Conservation (phyloP, 2,329 filamentous ascomycete genomes). For the Epichloe uncinata region DNA sequence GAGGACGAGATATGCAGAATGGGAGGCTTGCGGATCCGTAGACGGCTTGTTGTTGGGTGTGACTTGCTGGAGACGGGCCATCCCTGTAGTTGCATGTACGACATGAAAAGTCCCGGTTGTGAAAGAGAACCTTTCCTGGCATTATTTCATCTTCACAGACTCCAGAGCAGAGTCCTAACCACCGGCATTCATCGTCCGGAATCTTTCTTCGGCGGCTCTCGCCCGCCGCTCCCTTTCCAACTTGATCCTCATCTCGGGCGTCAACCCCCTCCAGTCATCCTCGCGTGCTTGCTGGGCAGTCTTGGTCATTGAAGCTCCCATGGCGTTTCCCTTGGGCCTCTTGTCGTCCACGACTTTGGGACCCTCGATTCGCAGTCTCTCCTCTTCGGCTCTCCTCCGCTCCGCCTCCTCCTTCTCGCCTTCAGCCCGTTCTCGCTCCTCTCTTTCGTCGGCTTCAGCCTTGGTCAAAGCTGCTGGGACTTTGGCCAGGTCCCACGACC, state of each 20-base stretch:
- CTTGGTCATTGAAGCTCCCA: conserved; percentile 46
- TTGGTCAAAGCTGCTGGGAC: conserved; percentile 61
- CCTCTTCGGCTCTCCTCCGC: conserved; percentile 60
- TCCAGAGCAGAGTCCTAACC: conserved; percentile 6
- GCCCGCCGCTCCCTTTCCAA: conserved; percentile 83
- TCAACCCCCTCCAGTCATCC: conserved; percentile 74
- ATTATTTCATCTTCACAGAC: too few relatives aligned
- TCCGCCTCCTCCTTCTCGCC: conserved; percentile 55
- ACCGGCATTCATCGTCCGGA: conserved; percentile 43
- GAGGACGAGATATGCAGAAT: too few relatives aligned
- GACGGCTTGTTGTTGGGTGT: too few relatives aligned
- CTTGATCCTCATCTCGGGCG: conserved; percentile 71
- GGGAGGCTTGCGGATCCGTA: too few relatives aligned
- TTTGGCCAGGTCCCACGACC: conserved; percentile 65
- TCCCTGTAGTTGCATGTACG: too few relatives aligned
- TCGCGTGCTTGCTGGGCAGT: conserved; percentile 69
- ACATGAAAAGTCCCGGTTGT: too few relatives aligned
- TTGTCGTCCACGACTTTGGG: conserved; percentile 38
- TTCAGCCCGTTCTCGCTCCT: conserved; percentile 56
- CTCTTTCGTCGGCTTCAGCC: conserved; percentile 55
- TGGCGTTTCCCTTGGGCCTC: conserved; percentile 36
- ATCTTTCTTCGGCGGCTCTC: conserved; percentile 78
- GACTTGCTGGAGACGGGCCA: too few relatives aligned
- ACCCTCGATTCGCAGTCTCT: conserved; percentile 55
- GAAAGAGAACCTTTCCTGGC: too few relatives aligned